phyloP scores from a whole-genome alignment of 2,329 filamentous ascomycete genomes.

The Tolypocladium amazonense region DNA sequence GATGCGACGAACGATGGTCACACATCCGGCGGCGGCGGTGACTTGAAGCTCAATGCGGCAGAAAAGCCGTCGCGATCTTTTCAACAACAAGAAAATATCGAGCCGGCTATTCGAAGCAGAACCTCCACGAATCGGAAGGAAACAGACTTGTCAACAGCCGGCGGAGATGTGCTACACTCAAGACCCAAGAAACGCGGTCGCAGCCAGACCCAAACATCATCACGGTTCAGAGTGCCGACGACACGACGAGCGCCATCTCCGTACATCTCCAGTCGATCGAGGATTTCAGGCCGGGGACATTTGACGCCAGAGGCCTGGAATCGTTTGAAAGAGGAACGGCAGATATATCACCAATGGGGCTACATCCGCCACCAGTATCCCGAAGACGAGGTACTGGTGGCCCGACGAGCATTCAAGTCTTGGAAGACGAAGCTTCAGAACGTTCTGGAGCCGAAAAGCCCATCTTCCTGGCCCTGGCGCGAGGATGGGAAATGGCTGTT shows the following conservation, averaged over 20 bases:
- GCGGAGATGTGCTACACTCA: neutral
- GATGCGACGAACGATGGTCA: neutral
- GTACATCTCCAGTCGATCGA: neutral
- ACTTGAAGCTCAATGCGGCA: neutral
- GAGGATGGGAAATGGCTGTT: constrained; percentile 18
- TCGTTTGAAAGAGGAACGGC: neutral
- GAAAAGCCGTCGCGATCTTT: neutral
- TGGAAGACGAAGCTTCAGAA: constrained; percentile 17
- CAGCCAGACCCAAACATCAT: neutral
- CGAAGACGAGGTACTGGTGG: constrained; percentile 9
- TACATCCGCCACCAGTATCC: constrained; percentile 17
- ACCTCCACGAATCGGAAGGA: neutral
- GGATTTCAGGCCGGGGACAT: neutral
- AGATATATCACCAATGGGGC: constrained; percentile 19
- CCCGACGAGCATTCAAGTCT: constrained; percentile 13
- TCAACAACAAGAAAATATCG: neutral
- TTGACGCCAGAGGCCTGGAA: neutral
- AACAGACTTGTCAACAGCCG: neutral
- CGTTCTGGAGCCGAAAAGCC: constrained; percentile 8
- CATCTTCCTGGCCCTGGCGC: constrained; percentile 13
- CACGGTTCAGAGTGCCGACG: neutral
- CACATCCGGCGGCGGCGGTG: neutral
- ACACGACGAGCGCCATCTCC: neutral
- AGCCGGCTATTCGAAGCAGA: neutral
- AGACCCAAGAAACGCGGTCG: neutral